Evolutionary conservation across 306 rosid species (phyloP).

Genomic region (Urtica urens): DNA sequence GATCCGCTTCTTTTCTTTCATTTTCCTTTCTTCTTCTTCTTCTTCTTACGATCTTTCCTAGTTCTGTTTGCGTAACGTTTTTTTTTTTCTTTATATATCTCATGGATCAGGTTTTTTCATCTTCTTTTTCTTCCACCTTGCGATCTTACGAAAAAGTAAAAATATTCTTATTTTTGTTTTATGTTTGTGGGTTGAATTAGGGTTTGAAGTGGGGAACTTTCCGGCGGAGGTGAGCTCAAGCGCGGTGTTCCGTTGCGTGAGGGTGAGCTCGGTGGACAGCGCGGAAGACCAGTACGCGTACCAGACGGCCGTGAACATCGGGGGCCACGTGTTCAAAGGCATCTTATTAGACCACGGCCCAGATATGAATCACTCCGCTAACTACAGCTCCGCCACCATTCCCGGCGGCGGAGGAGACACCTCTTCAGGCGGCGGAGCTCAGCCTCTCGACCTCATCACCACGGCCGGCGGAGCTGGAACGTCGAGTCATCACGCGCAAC

Average conservation of each 20-base stretch:
- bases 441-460: constrained; percentile 48
- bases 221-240: constrained; percentile 55
- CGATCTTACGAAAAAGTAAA: no score
- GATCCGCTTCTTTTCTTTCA: background rate
- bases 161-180: no score
- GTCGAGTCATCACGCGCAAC: background rate
- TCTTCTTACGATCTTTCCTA: constrained; percentile 27
- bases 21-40: background rate
- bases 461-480: constrained; percentile 12
- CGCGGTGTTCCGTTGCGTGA: constrained; percentile 68
- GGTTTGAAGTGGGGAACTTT: constrained; percentile 59
- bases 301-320: constrained; percentile 86
- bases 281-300: constrained; percentile 74
- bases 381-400: constrained; percentile 6
- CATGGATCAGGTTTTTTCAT: background rate
- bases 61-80: constrained; percentile 30
- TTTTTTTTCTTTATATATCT: background rate
- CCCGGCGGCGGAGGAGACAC: constrained; percentile 28
- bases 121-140: constrained; percentile 22
- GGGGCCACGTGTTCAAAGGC: constrained; percentile 83
- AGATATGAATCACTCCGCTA: constrained; percentile 22
- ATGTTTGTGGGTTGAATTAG: constrained; percentile 8
- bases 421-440: constrained; percentile 32
- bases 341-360: constrained; percentile 78
- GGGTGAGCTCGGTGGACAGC: constrained; percentile 61